phyloP scores from a whole-genome alignment of 2,329 filamentous ascomycete species.

The Xylaria digitata region DNA sequence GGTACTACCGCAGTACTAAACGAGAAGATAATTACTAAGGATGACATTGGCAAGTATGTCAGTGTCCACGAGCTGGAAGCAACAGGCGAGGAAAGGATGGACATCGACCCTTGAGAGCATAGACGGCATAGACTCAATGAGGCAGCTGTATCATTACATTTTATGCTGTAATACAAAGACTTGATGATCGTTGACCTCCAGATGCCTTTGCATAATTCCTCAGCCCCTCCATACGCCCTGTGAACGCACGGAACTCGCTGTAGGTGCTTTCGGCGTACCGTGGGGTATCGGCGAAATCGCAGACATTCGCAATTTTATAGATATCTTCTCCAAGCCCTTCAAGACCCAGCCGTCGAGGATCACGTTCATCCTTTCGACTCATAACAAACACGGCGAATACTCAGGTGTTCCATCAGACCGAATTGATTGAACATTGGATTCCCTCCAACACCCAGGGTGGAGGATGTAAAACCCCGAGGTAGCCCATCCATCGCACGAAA shows the following conservation, averaged over 20 bases:
- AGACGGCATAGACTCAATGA: constrained; percentile 16
- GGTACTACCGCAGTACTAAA: constrained; percentile 97
- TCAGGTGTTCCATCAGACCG: neutral
- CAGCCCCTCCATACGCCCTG: neutral
- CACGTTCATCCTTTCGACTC: neutral
- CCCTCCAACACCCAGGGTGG: too few relatives aligned
- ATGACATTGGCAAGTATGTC: constrained; percentile 93
- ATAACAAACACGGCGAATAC: neutral
- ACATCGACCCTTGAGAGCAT: constrained; percentile 68
- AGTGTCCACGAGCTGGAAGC: constrained; percentile 84
- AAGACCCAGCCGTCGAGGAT: neutral
- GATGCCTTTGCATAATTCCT: neutral
- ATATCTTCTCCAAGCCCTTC: neutral
- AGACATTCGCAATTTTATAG: neutral
- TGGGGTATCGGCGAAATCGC: neutral
- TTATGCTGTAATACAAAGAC: constrained; percentile 39
- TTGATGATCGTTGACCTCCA: constrained; percentile 13
- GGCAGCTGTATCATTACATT: constrained; percentile 39
- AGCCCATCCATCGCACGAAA: too few relatives aligned
- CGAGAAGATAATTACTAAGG: constrained; percentile 94
- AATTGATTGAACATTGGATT: too few relatives aligned
- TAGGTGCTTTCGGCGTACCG: neutral
- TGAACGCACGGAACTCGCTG: neutral
- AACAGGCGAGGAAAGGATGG: constrained; percentile 76
- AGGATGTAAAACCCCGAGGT: too few relatives aligned